phyloP scores from a whole-genome alignment of 2,329 filamentous ascomycete genomes.

The Talaromyces piceae region DNA sequence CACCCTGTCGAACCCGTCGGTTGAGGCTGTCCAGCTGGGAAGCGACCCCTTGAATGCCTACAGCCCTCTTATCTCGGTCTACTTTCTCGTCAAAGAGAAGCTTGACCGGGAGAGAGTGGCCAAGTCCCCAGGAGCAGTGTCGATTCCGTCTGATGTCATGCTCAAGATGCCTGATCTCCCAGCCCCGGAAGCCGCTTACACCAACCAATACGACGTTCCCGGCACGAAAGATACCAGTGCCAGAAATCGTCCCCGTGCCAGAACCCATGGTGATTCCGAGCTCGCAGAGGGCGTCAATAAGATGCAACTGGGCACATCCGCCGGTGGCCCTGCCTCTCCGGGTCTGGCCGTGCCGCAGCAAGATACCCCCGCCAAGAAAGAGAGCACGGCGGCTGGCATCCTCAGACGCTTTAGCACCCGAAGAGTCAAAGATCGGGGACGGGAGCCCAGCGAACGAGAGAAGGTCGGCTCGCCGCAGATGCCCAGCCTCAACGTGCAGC shows the following conservation, averaged over 20 bases:
- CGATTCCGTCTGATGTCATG: slow-evolving; percentile 49
- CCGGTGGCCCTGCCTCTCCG: slow-evolving; percentile 41
- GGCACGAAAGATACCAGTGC: slow-evolving; percentile 82
- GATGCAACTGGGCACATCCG: slow-evolving; percentile 47
- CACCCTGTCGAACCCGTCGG: slow-evolving; percentile 73
- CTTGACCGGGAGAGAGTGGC: slow-evolving; percentile 66
- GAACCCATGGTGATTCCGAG: slow-evolving; percentile 94
- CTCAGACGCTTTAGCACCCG: slow-evolving; percentile 87
- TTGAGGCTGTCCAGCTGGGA: slow-evolving; percentile 74
- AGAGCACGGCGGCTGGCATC: slow-evolving; percentile 76
- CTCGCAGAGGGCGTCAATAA: slow-evolving; percentile 65
- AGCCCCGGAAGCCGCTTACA: slow-evolving; percentile 79
- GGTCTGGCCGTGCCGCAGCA: slow-evolving; percentile 50
- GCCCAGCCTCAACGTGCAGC: slow-evolving; percentile 73
- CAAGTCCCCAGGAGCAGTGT: slow-evolving; percentile 52
- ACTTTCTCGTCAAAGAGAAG: slow-evolving; percentile 94
- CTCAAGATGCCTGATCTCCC: slow-evolving; percentile 66
- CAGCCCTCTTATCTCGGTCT: slow-evolving; percentile 84
- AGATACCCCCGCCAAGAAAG: slow-evolving; percentile 65
- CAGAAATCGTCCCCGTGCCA: slow-evolving; percentile 71
- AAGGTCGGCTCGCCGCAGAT: slow-evolving; percentile 59
- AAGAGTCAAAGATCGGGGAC: slow-evolving; percentile 54
- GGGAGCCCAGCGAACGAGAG: slow-evolving; percentile 30
- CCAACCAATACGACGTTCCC: slow-evolving; percentile 84
- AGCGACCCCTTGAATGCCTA: slow-evolving; percentile 88